phyloP scores from a whole-genome alignment of 768 basidiomycete species.

The Lactarius indigo region DNA sequence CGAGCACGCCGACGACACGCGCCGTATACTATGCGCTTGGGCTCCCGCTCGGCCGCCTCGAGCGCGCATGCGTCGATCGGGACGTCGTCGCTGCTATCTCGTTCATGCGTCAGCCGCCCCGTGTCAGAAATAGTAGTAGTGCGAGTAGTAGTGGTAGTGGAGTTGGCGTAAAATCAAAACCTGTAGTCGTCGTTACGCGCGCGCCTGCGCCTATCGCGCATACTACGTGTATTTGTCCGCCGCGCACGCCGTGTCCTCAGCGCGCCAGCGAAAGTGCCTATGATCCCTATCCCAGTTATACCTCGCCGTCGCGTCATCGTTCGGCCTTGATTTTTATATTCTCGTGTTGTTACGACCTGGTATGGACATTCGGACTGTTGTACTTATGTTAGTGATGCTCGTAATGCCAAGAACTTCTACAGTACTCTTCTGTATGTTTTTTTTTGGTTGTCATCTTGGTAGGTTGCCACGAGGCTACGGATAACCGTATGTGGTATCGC shows the following conservation, averaged over 20 bases:
- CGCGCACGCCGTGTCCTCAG: constrained; percentile 4
- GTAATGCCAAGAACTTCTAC: no score
- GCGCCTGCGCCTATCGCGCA: background rate
- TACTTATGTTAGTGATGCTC: background rate
- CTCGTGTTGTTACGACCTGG: background rate
- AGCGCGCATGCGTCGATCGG: constrained; percentile 9
- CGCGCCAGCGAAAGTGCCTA: background rate
- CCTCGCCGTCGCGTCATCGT: background rate
- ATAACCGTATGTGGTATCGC: no score
- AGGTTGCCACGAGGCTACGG: no score
- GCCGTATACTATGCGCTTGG: constrained; percentile 5
- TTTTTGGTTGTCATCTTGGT: no score
- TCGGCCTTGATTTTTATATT: background rate
- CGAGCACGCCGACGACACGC: background rate
- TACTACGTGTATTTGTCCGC: constrained; percentile 9
- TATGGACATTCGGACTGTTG: background rate
- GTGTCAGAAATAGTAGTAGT: background rate
- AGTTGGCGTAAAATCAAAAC: background rate
- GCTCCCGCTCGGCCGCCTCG: constrained; percentile 9
- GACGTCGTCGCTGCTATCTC: constrained; percentile 3
- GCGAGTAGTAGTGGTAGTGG: background rate
- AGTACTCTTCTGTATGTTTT: no score
- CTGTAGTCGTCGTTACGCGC: background rate
- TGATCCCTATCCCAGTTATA: background rate
- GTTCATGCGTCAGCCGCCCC: background rate